Percentiles rank a stretch among this genome's conserved stretches.
phyloP scores from a whole-genome alignment of 139 green algal genomes.

The Tetradesmus obliquus region DNA sequence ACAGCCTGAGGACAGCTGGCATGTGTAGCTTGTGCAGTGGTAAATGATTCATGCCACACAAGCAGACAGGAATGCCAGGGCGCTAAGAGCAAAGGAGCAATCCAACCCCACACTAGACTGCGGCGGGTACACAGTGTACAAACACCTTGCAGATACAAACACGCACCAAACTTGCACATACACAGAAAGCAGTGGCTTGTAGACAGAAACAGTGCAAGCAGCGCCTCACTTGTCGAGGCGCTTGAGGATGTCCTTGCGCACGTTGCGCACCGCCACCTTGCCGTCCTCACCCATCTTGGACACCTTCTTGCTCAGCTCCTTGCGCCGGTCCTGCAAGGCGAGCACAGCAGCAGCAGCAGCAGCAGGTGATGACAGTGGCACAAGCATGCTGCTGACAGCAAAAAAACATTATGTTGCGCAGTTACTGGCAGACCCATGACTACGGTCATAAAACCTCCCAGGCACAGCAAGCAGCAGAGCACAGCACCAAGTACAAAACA shows the following conservation, averaged over 20 bases:
- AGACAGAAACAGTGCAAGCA: neutral
- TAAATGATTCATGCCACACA: neutral
- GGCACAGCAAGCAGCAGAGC: too few relatives aligned
- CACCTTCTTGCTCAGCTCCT: slow-evolving; percentile 88
- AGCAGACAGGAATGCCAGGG: neutral
- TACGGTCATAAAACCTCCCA: too few relatives aligned
- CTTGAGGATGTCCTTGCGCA: slow-evolving; percentile 94
- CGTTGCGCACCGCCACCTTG: slow-evolving; percentile 94
- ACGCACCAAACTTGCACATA: neutral
- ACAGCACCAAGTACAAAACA: too few relatives aligned
- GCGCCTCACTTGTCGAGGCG: slow-evolving; percentile 65
- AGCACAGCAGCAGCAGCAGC: neutral
- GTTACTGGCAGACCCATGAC: too few relatives aligned
- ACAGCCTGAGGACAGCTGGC: neutral
- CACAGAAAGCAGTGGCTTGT: neutral
- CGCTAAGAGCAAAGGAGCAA: neutral
- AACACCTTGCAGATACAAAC: neutral
- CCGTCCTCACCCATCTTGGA: slow-evolving; percentile 94
- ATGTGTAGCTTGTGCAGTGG: neutral
- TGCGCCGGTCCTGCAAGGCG: slow-evolving; percentile 88
- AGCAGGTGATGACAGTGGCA: neutral
- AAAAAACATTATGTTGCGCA: neutral
- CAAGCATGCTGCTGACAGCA: neutral
- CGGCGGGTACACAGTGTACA: neutral
- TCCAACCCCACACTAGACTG: neutral